Evolutionary conservation across 1,284 basidiomycete genomes (phyloP), one percentile per base, ranked within the genome.

Genomic region (Leccinum solheimii): DNA sequence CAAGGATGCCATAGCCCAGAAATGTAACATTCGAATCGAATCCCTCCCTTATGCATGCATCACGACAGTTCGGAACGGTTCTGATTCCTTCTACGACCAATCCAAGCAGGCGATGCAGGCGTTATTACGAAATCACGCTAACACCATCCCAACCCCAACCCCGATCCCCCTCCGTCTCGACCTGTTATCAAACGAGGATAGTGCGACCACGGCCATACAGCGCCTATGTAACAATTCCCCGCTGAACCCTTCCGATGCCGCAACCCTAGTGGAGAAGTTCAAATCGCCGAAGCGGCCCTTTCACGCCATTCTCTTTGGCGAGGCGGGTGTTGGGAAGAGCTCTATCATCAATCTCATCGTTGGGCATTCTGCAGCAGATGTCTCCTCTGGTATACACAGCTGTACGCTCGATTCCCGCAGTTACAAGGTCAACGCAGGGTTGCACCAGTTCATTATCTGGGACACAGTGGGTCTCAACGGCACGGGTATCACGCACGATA

Each of bases 381-480:
- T 64, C 27, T 74, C 72, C 16, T 52, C 45, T 38, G 19, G 53
- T 16, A 32, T 64, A 43, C 14, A 59, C 3, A 61, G 66, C 55
- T 75, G 71, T 38, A 75, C 71, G 7, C 30, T 75, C 57, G 62
- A 64, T 14, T 68, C 59, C 16, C 19, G 50, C 38, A 50, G 60
- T n/a, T 62, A 75, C 51, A 55, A 60, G 49, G 50, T 72, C 55
- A 65, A 63, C 19, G 64, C 68, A 4, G 64, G 66, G 54, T 30
- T 59, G 43, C 60, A 64, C 36, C 60, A 66, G 49, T 72, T 75
- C 58, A 59, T 61, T 3, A 58, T 79, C 45, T 80, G 74, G 73
- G 78, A 79, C 54, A 80, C 78, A 14, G 72, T 73, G 7, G 71
- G 71, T 19, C 57, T 74, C 50, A 70, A 73, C 23, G 70, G 60